Conservation (phyloP, 108 stramenopile species). For the Skeletonema marinoi region DNA sequence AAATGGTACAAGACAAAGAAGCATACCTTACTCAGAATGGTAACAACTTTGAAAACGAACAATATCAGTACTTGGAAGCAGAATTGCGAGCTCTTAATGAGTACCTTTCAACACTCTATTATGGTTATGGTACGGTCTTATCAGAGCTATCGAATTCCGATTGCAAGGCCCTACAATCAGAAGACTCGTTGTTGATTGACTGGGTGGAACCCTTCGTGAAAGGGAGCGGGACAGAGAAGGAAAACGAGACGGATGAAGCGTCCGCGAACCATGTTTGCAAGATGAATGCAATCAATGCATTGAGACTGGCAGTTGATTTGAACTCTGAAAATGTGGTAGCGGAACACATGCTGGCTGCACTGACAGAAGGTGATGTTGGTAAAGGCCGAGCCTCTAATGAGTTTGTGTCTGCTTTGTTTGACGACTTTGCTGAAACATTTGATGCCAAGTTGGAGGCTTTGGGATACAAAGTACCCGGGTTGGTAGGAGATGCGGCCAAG, state of each 20-base stretch:
- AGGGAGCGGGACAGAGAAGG: slow-evolving; percentile 1
- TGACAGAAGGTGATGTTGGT: slow-evolving; percentile 31
- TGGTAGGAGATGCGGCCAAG: slow-evolving; percentile 56
- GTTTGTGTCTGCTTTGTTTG: slow-evolving; percentile 77
- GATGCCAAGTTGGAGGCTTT: slow-evolving; percentile 69
- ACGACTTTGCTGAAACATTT: slow-evolving; percentile 79
- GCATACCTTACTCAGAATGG: slow-evolving; percentile 13
- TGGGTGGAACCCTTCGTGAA: slow-evolving; percentile 7
- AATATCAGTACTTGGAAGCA: slow-evolving; percentile 1
- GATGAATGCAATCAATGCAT: slow-evolving; percentile 68
- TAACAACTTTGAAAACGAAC: slow-evolving; percentile 11
- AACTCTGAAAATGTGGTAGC: slow-evolving; percentile 60
- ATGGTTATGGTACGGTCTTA: slow-evolving; percentile 57
- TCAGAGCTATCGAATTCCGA: slow-evolving; percentile 37
- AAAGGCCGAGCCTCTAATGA: slow-evolving; percentile 62
- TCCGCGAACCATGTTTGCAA: slow-evolving; percentile 45
- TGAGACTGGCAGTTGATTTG: slow-evolving; percentile 64
- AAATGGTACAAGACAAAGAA: slow-evolving; percentile 28
- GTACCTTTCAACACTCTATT: slow-evolving; percentile 57
- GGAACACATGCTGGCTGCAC: slow-evolving; percentile 43
- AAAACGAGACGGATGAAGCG: slow-evolving; percentile 14
- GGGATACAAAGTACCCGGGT: slow-evolving; percentile 59
- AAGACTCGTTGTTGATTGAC: slow-evolving; percentile 69
- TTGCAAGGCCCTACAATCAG: slow-evolving; percentile 46
- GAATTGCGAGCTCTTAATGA: slow-evolving; percentile 23